phyloP scores from a whole-genome alignment of 768 basidiomycete species.

The Arthromyces matolae region DNA sequence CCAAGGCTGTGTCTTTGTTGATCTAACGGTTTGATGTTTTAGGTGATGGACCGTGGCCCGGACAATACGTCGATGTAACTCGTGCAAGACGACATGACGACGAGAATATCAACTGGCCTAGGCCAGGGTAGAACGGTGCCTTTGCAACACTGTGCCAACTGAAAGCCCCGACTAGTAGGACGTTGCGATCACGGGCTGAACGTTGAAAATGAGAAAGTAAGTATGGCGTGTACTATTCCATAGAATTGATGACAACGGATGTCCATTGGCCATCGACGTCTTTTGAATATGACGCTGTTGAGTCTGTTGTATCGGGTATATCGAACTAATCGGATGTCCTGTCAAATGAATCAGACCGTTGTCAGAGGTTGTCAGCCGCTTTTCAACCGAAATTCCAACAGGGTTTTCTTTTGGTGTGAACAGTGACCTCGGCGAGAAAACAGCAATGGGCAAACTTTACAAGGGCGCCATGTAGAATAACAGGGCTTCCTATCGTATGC shows the following conservation, averaged over 20 bases:
- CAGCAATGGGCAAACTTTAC: too few relatives aligned
- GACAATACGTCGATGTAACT: conserved; percentile 74
- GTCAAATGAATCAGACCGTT: conserved; percentile 22
- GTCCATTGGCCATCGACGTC: conserved; percentile 7
- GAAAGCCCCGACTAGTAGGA: conserved; percentile 2
- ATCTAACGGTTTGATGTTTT: conserved; percentile 6
- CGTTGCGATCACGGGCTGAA: conserved; percentile 1
- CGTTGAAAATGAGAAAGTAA: too few relatives aligned
- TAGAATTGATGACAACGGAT: conserved; percentile 4
- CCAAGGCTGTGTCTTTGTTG: conserved; percentile 10
- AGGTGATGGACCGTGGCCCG: conserved; percentile 71
- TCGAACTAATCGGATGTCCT: too few relatives aligned
- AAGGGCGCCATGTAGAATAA: not conserved
- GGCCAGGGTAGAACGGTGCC: conserved; percentile 45
- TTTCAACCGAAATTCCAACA: not conserved
- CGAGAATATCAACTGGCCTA: conserved; percentile 66
- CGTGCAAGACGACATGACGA: conserved; percentile 50
- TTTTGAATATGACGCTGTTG: conserved; percentile 1
- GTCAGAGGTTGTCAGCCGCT: conserved; percentile 16
- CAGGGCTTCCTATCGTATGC: not conserved
- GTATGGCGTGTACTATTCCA: too few relatives aligned
- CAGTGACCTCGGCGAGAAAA: too few relatives aligned
- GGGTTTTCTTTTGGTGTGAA: too few relatives aligned
- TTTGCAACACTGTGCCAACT: not conserved
- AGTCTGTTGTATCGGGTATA: too few relatives aligned